These are phyloP conservation scores for Hypoxylon sp. DNA, from an alignment of 2,329 filamentous ascomycete species.

Conservation along the genomic window DNA sequence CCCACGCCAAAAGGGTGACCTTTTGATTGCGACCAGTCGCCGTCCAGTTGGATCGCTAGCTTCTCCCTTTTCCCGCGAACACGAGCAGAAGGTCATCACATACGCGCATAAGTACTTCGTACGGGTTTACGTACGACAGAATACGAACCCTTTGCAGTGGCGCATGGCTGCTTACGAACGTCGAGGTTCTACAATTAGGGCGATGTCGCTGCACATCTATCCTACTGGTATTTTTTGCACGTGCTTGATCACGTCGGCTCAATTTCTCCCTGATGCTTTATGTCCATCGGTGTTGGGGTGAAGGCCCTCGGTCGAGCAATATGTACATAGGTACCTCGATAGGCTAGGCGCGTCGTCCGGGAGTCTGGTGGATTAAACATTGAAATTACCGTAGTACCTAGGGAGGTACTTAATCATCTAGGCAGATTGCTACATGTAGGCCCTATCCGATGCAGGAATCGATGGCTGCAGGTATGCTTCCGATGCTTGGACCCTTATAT, in stretches of 20 bases:
- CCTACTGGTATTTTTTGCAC: slow-evolving; percentile 8
- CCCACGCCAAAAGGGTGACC: slow-evolving; percentile 37
- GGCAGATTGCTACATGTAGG: background rate
- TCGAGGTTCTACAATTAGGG: background rate
- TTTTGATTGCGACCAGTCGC: slow-evolving; percentile 39
- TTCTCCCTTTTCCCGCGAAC: slow-evolving; percentile 27
- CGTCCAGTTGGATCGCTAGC: slow-evolving; percentile 35
- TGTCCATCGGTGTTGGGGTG: background rate
- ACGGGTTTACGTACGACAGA: slow-evolving; percentile 22
- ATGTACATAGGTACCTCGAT: slow-evolving; percentile 16
- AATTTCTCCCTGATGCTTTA: slow-evolving; percentile 1
- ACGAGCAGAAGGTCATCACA: slow-evolving; percentile 33
- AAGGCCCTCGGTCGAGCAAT: slow-evolving; percentile 10
- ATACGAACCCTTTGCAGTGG: slow-evolving; percentile 35
- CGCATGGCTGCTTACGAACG: background rate
- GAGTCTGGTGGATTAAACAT: slow-evolving; percentile 19
- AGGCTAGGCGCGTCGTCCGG: slow-evolving; percentile 23
- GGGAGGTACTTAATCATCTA: slow-evolving; percentile 25
- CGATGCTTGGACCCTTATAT: slow-evolving; percentile 9
- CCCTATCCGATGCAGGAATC: slow-evolving; percentile 28
- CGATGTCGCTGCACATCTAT: background rate
- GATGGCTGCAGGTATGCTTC: slow-evolving; percentile 16
- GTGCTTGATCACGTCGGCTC: slow-evolving; percentile 14
- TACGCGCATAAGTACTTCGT: slow-evolving; percentile 16
- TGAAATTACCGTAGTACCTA: slow-evolving; percentile 24